These are phyloP conservation scores for Sarocladiaceae sp. DNA, from an alignment of 2,329 filamentous ascomycete genomes.

Conservation along the genomic window DNA sequence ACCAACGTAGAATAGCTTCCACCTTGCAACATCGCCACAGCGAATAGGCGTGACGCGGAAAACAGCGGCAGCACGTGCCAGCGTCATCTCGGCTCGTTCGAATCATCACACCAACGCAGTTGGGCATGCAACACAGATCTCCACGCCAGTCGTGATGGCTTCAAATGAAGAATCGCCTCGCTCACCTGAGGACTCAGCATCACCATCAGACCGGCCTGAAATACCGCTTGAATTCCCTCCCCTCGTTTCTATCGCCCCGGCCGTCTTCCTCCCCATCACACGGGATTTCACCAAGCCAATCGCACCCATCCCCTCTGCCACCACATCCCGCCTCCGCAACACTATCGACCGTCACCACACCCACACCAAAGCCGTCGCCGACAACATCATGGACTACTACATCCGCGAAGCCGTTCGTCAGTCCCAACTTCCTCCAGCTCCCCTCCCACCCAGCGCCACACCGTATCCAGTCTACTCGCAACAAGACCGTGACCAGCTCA, in stretches of 20 bases:
- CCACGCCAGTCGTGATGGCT: too few relatives aligned
- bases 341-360: constrained; percentile 17
- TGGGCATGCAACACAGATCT: too few relatives aligned
- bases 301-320: constrained; percentile 11
- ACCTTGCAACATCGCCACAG: too few relatives aligned
- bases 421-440: neutral
- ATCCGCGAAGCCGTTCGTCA: constrained; percentile 25
- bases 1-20: too few relatives aligned
- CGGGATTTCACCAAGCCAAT: constrained; percentile 18
- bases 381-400: constrained; percentile 23
- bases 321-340: constrained; percentile 13
- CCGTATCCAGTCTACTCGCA: neutral
- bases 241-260: constrained; percentile 19
- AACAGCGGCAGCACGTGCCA: too few relatives aligned
- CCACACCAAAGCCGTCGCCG: constrained; percentile 21
- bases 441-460: too few relatives aligned
- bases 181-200: neutral
- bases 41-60: too few relatives aligned
- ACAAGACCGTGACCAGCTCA: constrained; percentile 19
- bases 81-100: too few relatives aligned
- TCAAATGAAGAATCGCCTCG: too few relatives aligned
- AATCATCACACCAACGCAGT: too few relatives aligned
- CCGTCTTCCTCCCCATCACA: constrained; percentile 29
- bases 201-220: neutral
- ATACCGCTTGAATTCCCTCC: constrained; percentile 11